phyloP scores from a whole-genome alignment of 2,329 filamentous ascomycete species.

The Fonsecaea monophora region DNA sequence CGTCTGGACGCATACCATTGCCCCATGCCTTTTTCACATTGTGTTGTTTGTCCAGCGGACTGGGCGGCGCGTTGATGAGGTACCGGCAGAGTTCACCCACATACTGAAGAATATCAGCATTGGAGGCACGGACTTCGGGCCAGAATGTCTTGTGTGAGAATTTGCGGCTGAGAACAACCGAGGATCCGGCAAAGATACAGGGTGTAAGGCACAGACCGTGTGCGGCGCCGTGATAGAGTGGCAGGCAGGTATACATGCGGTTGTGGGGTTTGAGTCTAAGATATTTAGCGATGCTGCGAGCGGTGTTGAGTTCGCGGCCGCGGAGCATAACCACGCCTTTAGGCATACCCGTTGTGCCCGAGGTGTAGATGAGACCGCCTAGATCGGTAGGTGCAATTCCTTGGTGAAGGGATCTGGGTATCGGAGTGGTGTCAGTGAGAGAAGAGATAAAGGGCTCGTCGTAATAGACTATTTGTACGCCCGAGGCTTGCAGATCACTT shows the following conservation, averaged over 20 bases:
- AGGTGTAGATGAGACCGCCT: conserved; percentile 74
- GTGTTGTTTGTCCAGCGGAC: conserved; percentile 54
- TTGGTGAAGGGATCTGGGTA: conserved; percentile 62
- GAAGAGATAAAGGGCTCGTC: conserved; percentile 60
- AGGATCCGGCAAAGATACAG: conserved; percentile 60
- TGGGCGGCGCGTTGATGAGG: conserved; percentile 53
- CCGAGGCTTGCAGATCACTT: conserved; percentile 62
- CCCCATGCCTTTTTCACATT: conserved; percentile 54
- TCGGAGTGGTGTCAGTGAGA: conserved; percentile 57
- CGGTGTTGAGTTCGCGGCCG: conserved; percentile 36
- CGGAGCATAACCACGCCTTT: conserved; percentile 63
- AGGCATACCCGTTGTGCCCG: conserved; percentile 76
- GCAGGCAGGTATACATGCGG: conserved; percentile 79
- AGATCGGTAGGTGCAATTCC: conserved; percentile 61
- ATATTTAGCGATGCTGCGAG: conserved; percentile 44
- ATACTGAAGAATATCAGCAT: conserved; percentile 64
- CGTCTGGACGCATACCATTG: conserved; percentile 57
- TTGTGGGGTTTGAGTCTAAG: conserved; percentile 52
- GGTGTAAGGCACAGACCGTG: conserved; percentile 55
- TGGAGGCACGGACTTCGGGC: conserved; percentile 44
- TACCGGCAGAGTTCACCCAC: conserved; percentile 60
- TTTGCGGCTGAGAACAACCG: conserved; percentile 50
- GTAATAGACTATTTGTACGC: conserved; percentile 54
- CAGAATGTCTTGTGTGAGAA: conserved; percentile 41
- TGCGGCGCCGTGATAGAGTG: conserved; percentile 77